Base-by-base conservation (phyloP, 352 stramenopile species). In the Pythium graminicola region DNA sequence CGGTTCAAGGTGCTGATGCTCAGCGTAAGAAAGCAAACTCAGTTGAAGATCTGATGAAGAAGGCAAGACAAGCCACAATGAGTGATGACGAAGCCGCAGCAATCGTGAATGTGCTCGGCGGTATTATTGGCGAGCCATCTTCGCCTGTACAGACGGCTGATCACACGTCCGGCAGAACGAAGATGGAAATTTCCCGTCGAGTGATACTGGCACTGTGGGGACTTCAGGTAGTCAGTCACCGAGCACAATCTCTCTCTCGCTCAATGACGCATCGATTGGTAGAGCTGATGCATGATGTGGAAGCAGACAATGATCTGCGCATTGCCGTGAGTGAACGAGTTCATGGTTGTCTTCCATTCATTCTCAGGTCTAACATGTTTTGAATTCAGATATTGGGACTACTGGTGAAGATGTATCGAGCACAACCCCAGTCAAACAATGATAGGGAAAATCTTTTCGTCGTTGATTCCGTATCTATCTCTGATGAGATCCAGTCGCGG, bases 321-420 rank as follows among this genome's bases (percentile, higher is more conserved):
- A 41, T 67, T 26, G 60, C 60, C 39, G 60, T 64, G 42, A 20
- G 60, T 17, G n/a, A n/a, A n/a, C n/a, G n/a, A n/a, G n/a, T n/a
- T n/a, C n/a, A n/a, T n/a, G n/a, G n/a, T 20, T 6, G 14, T 23
- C 17, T 40, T 35, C 16, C 17, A 14, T 35, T 33, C n/a, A 33
- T 16, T 22, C 11, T 47, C 10, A 24, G 39, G 17, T 10, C 9
- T 47, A 17, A 41, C 51, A 43, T 45, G 7, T 17, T 8, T n/a
- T 51, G 26, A 11, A 11, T 11, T 19, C 20, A 60, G 44, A 48
- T 60, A 41, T 16, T 61, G 2, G 54, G 54, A n/a, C 38, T 61
- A 17, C 39, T 62, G 4, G 40, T 62, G 6, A 51, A 54, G 28
- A 54, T 61, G 53, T 61, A 50, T 41, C 53, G 44, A 24, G 28